Evolutionary conservation across 2,329 filamentous ascomycete species (phyloP), one percentile per base, ranked within the genome.

Genomic region (Colletotrichum cereale): DNA sequence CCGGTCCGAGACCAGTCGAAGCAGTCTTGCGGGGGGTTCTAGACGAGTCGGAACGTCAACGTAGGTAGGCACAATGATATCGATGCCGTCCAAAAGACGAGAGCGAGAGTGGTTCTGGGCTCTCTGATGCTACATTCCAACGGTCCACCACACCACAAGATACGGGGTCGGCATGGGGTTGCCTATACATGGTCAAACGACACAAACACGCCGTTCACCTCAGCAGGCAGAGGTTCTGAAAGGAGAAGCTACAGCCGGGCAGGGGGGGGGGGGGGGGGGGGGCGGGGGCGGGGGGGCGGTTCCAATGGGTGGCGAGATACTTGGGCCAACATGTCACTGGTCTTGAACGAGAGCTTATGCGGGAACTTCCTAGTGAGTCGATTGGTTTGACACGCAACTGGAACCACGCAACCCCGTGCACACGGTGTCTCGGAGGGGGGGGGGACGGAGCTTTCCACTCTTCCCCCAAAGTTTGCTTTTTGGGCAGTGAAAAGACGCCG

Each of bases 251-350:
- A 16, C n/a, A 62, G 42, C 65, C 69, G 58, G 60, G 6, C 42
- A 34, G 42, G 58, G 50, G 60, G 38, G 65, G 53, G 31, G 60
- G 60, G 24, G 24, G 44, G n/a, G n/a, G n/a, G n/a, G n/a, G n/a
- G n/a, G n/a, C n/a, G n/a, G n/a, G n/a, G n/a, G n/a, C n/a, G n/a
- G n/a, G n/a, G n/a, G n/a, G n/a, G n/a, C n/a, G n/a, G n/a, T n/a
- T n/a, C n/a, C n/a, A n/a, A n/a, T n/a, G n/a, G n/a, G n/a, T n/a
- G n/a, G n/a, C n/a, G n/a, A n/a, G n/a, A n/a, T n/a, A n/a, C n/a
- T n/a, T n/a, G n/a, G n/a, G n/a, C n/a, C n/a, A n/a, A 44, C 24
- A 64, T 38, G 31, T 60, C 8, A 69, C 68, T 62, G 69, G 65
- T 24, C 58, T 72, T 34, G 50, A 16, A 48, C 40, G 21, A 26